A percentile compares a stretch with the other conserved stretches of the same genome.
These are phyloP conservation scores for Galerina marginata DNA, from an alignment of 768 basidiomycete genomes.

Conservation along the genomic window DNA sequence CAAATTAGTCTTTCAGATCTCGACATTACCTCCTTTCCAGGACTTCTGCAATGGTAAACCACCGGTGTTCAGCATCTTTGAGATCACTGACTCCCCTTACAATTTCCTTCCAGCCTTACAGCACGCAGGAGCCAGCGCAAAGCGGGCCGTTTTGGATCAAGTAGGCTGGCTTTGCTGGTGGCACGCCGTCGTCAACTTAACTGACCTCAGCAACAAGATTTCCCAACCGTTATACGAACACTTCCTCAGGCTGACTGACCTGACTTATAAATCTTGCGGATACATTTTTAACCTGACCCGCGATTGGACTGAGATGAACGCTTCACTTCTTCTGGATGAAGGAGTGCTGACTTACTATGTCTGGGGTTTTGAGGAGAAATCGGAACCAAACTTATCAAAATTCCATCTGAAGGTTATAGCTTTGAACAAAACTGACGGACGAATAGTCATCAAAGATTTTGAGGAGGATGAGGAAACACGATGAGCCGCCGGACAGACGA, in stretches of 20 bases:
- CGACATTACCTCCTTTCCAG: background rate
- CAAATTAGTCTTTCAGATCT: too few relatives aligned
- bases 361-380: background rate
- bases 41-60: background rate
- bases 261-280: background rate
- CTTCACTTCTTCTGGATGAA: background rate
- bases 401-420: background rate
- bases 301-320: background rate
- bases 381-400: background rate
- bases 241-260: background rate
- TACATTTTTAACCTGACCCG: background rate
- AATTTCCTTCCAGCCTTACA: background rate
- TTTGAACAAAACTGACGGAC: background rate
- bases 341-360: background rate
- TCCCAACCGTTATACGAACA: background rate
- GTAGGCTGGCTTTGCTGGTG: background rate
- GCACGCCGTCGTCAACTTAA: background rate
- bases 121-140: background rate
- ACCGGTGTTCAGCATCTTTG: background rate
- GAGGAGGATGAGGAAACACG: background rate
- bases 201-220: background rate
- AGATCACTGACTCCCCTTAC: background rate
- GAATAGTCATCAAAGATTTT: background rate
- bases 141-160: background rate
- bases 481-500: background rate